These are phyloP conservation scores for Trichosanthes cucumerina DNA, from an alignment of 306 rosid species.

Conservation along the genomic window DNA sequence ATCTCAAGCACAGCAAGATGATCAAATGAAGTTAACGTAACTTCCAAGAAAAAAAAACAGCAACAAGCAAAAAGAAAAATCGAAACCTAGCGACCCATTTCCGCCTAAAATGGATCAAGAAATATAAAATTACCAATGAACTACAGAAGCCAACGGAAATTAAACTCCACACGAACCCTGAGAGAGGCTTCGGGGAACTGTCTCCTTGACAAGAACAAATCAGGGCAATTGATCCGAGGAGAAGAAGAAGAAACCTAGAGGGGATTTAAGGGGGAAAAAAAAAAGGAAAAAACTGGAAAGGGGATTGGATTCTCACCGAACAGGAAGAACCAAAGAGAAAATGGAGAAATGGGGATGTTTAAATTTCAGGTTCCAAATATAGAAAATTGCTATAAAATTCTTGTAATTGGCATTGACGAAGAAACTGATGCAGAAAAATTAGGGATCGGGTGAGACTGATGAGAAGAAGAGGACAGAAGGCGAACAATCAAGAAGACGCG, in stretches of 20 bases:
- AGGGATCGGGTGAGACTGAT: background rate
- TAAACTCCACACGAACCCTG: constrained; percentile 15
- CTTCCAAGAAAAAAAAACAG: background rate
- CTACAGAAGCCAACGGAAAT: constrained; percentile 8
- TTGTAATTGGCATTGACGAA: background rate
- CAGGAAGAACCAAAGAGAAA: constrained; percentile 11
- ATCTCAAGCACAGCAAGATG: constrained; percentile 3
- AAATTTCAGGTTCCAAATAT: background rate
- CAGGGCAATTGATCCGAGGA: background rate
- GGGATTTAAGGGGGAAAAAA: background rate
- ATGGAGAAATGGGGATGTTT: constrained; percentile 3
- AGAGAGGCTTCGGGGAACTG: constrained; percentile 11
- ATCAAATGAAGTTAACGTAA: background rate
- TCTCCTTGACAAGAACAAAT: background rate
- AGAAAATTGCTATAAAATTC: background rate
- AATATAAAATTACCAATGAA: background rate
- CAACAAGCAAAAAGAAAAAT: background rate
- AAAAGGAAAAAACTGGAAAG: background rate
- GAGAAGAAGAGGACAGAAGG: background rate
- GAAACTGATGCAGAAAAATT: background rate
- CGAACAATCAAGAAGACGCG: background rate
- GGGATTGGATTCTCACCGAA: constrained; percentile 24
- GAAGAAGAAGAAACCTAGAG: background rate
- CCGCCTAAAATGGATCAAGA: background rate
- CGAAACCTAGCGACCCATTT: constrained; percentile 35